Base-by-base conservation (phyloP, 1,139 yeast genomes). In the Yamadazyma sp. region DNA sequence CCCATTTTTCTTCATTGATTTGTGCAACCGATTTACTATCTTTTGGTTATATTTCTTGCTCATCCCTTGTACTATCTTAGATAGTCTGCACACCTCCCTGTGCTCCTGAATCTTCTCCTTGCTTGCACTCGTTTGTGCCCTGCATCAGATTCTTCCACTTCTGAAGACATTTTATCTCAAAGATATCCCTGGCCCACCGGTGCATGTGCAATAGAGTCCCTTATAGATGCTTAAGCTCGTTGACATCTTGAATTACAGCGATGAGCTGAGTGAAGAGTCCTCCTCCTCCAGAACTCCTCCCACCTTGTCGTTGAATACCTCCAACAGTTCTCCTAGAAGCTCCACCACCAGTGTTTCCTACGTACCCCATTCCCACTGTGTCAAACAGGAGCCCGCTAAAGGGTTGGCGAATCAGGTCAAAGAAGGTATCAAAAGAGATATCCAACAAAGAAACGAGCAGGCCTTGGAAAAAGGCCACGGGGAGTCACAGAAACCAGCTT, bases 171-270 rank as follows among this genome's bases (percentile, higher is more conserved):
- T n/a, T n/a, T n/a, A n/a, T n/a, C n/a, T n/a, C n/a, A n/a, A n/a
- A n/a, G n/a, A n/a, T n/a, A n/a, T n/a, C n/a, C n/a, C n/a, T n/a
- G n/a, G n/a, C n/a, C n/a, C n/a, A n/a, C n/a, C n/a, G n/a, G n/a
- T n/a, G n/a, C n/a, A n/a, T n/a, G n/a, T n/a, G n/a, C n/a, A n/a
- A n/a, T n/a, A n/a, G n/a, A n/a, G n/a, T n/a, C n/a, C n/a, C n/a
- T n/a, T n/a, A n/a, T n/a, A n/a, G 21, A 48, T 48, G 52, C 35
- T 43, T 20, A 46, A 33, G n/a, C 25, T 49, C 8, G 28, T 26
- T 7, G 50, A 46, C 9, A 38, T 49, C n/a, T 35, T 49, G 23
- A 49, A 48, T 31, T 42, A 35, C 27, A 44, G 47, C 26, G 50
- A 45, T 31, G 45, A 41, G 12, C 50, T 48, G 52, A 35, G 48